These are phyloP conservation scores for Aspergillus wentii DNA, from an alignment of 495 filamentous ascomycete species.

Conservation along the genomic window DNA sequence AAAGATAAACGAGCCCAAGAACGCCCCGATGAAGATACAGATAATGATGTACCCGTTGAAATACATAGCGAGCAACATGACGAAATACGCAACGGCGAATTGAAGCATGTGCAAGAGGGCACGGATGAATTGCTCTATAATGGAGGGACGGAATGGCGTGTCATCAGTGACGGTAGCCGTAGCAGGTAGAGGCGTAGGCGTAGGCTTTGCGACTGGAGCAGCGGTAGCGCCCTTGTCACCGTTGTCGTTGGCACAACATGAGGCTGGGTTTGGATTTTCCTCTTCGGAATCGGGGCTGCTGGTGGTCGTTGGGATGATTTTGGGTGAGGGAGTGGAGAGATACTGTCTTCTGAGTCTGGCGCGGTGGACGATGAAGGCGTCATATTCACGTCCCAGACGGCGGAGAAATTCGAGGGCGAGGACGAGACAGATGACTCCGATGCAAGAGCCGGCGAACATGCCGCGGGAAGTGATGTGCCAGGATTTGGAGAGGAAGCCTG, in stretches of 20 bases:
- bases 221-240: neutral
- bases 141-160: conserved; percentile 34
- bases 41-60: conserved; percentile 64
- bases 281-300: conserved; percentile 1
- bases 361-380: conserved; percentile 49
- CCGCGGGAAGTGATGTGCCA: conserved; percentile 61
- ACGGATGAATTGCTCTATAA: conserved; percentile 56
- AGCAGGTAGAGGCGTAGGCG: neutral
- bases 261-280: conserved; percentile 4
- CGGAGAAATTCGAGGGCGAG: conserved; percentile 60
- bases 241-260: conserved; percentile 1
- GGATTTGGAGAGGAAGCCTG: conserved; percentile 56
- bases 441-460: conserved; percentile 67
- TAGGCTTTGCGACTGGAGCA: neutral
- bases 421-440: conserved; percentile 62
- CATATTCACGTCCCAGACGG: conserved; percentile 54
- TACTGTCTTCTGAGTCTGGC: conserved; percentile 17
- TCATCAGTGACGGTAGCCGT: neutral
- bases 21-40: conserved; percentile 58
- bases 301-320: neutral
- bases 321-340: conserved; percentile 6
- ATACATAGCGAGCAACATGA: conserved; percentile 68
- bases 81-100: conserved; percentile 65
- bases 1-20: conserved; percentile 55
- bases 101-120: conserved; percentile 60